Conservation (phyloP, 1,284 basidiomycete genomes). For the Wolfiporia cocos region DNA sequence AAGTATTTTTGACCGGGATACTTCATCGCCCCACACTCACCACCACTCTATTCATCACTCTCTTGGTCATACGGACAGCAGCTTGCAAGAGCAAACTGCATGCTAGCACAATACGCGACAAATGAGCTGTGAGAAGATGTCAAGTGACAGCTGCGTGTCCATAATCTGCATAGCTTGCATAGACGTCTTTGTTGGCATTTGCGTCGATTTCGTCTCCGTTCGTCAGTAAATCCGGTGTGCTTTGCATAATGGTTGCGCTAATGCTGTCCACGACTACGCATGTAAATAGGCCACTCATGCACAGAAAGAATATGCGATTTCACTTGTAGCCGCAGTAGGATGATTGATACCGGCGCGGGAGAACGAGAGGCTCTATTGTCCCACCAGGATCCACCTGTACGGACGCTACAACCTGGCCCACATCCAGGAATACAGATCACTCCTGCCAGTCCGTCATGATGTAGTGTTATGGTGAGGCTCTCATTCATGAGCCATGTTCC, state of each 20-base stretch:
- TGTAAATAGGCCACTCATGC: constrained; percentile 4
- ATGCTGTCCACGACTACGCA: background rate
- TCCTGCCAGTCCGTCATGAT: too few species aligned
- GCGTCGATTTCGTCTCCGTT: constrained; percentile 3
- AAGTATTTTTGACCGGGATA: too few species aligned
- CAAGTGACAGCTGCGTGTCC: constrained; percentile 1
- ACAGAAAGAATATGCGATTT: constrained; percentile 1
- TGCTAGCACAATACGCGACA: too few species aligned
- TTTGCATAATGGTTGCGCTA: background rate
- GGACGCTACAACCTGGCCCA: background rate
- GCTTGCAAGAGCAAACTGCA: too few species aligned
- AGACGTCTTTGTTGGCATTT: constrained; percentile 1
- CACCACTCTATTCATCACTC: too few species aligned
- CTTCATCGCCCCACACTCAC: too few species aligned
- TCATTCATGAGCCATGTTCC: too few species aligned
- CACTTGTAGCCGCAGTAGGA: background rate
- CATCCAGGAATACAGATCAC: too few species aligned
- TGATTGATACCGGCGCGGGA: background rate
- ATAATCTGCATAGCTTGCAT: constrained; percentile 3
- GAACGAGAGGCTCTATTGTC: constrained; percentile 1
- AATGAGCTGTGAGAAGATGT: too few species aligned
- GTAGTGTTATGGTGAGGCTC: too few species aligned
- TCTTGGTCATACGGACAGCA: too few species aligned
- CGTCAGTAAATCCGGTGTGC: constrained; percentile 1
- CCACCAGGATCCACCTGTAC: background rate